Evolutionary conservation across 169 alveolate species (phyloP), one percentile per base, ranked within the genome.

Genomic region (Cryptosporidium tyzzeri): DNA sequence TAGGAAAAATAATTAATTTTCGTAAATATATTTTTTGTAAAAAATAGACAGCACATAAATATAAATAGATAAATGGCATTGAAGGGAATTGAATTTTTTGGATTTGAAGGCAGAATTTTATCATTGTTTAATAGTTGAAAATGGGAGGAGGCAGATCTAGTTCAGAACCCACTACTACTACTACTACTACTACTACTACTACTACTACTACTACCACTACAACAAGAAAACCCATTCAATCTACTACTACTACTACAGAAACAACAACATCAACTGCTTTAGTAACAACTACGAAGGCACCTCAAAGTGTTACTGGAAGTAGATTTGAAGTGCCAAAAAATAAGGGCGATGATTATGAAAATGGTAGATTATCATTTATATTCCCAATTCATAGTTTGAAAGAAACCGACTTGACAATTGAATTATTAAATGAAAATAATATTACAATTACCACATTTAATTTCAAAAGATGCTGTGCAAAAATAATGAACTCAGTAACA

Each of bases 141-240:
- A 80, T 80, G 87, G 87, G 80, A 5, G 35, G 55, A 3, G 80
- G 69, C 65, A 59, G 53, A 6, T 33, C 67, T 80, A 3, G 6
- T 9, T 35, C 87, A n/a, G 53, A 45, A 33, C 26, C 85, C 7
- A 69, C 84, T 18, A 71, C 85, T 50, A 65, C 87, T 5, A 69
- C 84, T 37, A 71, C 85, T 21, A 65, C 87, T 37, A 59, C 73
- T 35, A 80, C 87, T 33, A 80, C 87, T 8, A 80, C 87, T 35
- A 75, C 26, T 73, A 35, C 87, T 0, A 65, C 75, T 1, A 37
- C 87, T 12, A 80, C 75, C 0, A 80, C 80, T 41, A 80, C 87
- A 0, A 80, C 87, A 35, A 74, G 58, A 0, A 74, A 67, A 12
- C 37, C 86, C 6, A 58, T 67, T 12, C 14, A 62, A 6, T 39